These are phyloP conservation scores for Suillus subalutaceus DNA, from an alignment of 768 basidiomycete genomes.

Conservation along the genomic window DNA sequence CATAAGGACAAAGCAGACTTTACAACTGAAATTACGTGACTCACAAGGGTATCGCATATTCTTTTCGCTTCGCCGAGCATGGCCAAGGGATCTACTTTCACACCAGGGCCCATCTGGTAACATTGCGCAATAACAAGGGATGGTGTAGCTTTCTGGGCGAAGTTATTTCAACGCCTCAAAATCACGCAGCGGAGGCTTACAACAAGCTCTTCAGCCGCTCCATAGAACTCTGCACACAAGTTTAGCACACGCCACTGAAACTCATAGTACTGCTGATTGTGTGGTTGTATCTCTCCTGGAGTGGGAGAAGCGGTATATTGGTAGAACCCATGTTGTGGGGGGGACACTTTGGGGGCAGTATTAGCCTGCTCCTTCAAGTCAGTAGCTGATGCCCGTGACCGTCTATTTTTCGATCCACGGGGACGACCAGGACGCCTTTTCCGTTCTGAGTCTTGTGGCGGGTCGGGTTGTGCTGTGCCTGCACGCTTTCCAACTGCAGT, in stretches of 20 bases:
- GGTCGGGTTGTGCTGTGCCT: constrained; percentile 31
- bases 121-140: constrained; percentile 79
- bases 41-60: constrained; percentile 75
- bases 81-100: constrained; percentile 70
- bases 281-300: constrained; percentile 53
- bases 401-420: constrained; percentile 77
- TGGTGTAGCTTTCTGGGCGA: constrained; percentile 53
- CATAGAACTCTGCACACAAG: constrained; percentile 84
- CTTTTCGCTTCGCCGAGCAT: constrained; percentile 80
- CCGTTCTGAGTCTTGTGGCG: constrained; percentile 38
- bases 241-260: constrained; percentile 86
- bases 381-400: constrained; percentile 38
- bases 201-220: constrained; percentile 81
- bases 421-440: constrained; percentile 82
- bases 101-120: constrained; percentile 71
- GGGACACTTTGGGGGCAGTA: constrained; percentile 31
- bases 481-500: constrained; percentile 22
- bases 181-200: constrained; percentile 44
- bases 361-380: constrained; percentile 26
- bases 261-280: constrained; percentile 81
- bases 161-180: constrained; percentile 16
- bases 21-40: constrained; percentile 16
- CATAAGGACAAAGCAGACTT: not conserved
- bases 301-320: constrained; percentile 44
- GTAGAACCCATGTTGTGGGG: constrained; percentile 46